Base-by-base conservation (phyloP, 148 eudicot species). In the Dianthus caryophyllus region DNA sequence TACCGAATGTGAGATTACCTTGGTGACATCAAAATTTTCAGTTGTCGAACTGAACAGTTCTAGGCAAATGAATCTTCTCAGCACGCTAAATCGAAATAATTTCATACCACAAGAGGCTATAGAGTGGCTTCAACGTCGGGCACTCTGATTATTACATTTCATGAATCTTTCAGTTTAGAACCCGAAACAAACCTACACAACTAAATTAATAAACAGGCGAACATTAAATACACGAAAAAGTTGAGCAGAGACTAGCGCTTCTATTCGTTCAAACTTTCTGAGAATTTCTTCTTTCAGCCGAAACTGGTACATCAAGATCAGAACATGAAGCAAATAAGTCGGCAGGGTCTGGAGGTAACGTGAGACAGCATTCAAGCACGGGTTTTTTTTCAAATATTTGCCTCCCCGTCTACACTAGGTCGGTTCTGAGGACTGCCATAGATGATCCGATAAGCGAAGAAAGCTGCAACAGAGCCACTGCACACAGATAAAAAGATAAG, bases 401-500 rank as follows among this genome's bases (percentile, higher is more conserved):
- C 57, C 44, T 76, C 75, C 43, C 80, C 80, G 25, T 80, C 75
- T 15, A 73, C 11, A 74, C 75, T 71, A 17, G 86, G 72, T 46
- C 59, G 73, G 26, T 61, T 74, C 47, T 71, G 69, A 56, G 69
- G 69, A 21, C 70, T 75, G 64, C 83, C 76, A 62, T 71, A 70
- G 9, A 61, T 70, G 73, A 88, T 76, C 83, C 95, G 84, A 62
- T 87, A 93, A 18, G 77, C 58, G 62, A 73, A 93, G 85, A 93
- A 93, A 58, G 83, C 89, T 52, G 83, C 80, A 51, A 89, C 80
- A 22, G 81, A 88, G 38, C 89, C 87, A 73, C 94, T 88, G 83
- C 75, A 75, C 41, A 65, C 33, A 61, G 68, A 56, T 55, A 30
- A 47, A 69, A 33, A 39, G 6, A 15, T 5, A 48, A 14, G 26